These are phyloP conservation scores for Microsporum canis DNA, from an alignment of 2,329 filamentous ascomycete genomes.

Conservation along the genomic window DNA sequence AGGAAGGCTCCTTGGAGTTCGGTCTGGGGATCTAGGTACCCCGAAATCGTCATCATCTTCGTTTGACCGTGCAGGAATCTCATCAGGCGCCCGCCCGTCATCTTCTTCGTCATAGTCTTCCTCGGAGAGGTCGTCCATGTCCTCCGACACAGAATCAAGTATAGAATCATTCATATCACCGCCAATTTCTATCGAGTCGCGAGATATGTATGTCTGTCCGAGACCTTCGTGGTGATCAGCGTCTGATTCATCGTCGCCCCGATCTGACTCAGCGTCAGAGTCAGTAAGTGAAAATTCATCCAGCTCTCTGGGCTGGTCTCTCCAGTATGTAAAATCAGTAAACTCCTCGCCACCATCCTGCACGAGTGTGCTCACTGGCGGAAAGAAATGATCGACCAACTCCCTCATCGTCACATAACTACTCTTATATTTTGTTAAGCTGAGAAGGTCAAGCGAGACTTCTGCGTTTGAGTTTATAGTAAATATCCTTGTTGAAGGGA, in stretches of 20 bases:
- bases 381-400: slow-evolving; percentile 96
- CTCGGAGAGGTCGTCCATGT: slow-evolving; percentile 18
- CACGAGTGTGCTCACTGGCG: slow-evolving; percentile 74
- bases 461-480: slow-evolving; percentile 98
- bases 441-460: slow-evolving; percentile 80
- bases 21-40: not conserved
- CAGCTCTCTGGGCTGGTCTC: slow-evolving; percentile 69
- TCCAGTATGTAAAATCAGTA: slow-evolving; percentile 96
- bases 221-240: slow-evolving; percentile 36
- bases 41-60: slow-evolving; percentile 22
- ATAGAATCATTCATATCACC: slow-evolving; percentile 35
- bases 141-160: slow-evolving; percentile 17
- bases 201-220: slow-evolving; percentile 44
- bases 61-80: not conserved
- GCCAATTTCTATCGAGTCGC: slow-evolving; percentile 39
- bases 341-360: slow-evolving; percentile 86
- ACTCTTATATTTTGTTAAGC: slow-evolving; percentile 87
- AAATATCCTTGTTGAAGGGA: slow-evolving; percentile 87
- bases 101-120: slow-evolving; percentile 29
- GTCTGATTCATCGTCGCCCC: slow-evolving; percentile 37
- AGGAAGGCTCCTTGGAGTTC: not conserved
- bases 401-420: slow-evolving; percentile 96
- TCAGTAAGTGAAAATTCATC: slow-evolving; percentile 85
- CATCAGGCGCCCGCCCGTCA: not conserved
- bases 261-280: slow-evolving; percentile 36